A percentile compares a stretch with the other conserved stretches of the same genome.
These are phyloP conservation scores for Periconia macrospinosa DNA, from an alignment of 2,329 filamentous ascomycete genomes.

Conservation along the genomic window DNA sequence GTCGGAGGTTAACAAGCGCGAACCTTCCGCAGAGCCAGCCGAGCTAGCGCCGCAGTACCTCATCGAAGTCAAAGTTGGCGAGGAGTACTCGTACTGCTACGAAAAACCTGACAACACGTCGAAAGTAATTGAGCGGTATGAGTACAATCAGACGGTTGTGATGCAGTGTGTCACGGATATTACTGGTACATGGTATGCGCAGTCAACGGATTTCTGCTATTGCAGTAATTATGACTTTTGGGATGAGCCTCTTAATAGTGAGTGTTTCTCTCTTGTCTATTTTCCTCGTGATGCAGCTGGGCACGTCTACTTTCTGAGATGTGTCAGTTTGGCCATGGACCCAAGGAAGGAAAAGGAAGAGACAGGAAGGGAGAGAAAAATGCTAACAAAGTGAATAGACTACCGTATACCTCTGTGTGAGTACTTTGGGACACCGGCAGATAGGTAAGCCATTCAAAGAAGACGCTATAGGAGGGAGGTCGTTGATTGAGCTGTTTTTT, in stretches of 20 bases:
- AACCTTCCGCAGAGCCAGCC: slow-evolving; percentile 4
- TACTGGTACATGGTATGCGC: slow-evolving; percentile 22
- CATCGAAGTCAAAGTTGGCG: slow-evolving; percentile 33
- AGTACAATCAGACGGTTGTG: slow-evolving; percentile 28
- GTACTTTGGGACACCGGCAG: no score
- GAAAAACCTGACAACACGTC: slow-evolving; percentile 19
- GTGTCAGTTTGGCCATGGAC: no score
- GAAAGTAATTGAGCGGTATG: slow-evolving; percentile 15
- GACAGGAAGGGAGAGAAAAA: no score
- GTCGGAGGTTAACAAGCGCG: background rate
- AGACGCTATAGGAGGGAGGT: no score
- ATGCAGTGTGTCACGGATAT: slow-evolving; percentile 24
- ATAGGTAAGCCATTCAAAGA: no score
- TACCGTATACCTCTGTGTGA: no score
- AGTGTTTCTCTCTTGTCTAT: no score
- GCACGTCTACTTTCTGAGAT: no score
- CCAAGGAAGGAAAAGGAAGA: no score
- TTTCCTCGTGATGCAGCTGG: no score
- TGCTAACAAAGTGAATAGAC: no score
- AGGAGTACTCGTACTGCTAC: slow-evolving; percentile 29
- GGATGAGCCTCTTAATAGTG: slow-evolving; percentile 5
- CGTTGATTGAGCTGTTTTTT: no score
- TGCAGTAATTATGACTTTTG: slow-evolving; percentile 29
- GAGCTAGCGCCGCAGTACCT: slow-evolving; percentile 19
- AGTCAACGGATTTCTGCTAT: slow-evolving; percentile 37